phyloP scores from a whole-genome alignment of 148 eudicot species.

The Heliosperma pusillum region DNA sequence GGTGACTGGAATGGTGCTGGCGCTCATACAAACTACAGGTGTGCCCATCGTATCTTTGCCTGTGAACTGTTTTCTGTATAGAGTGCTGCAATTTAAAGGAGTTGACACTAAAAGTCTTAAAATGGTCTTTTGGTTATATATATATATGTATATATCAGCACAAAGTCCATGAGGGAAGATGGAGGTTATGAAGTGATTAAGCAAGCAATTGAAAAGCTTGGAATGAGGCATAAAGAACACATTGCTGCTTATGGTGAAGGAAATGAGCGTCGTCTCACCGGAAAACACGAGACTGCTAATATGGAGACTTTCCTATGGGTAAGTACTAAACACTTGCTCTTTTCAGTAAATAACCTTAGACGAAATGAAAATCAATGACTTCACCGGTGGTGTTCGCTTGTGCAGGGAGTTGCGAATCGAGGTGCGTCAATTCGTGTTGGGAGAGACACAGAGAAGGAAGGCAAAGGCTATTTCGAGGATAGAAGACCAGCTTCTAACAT shows the following conservation, averaged over 20 bases:
- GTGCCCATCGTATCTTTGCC: not conserved
- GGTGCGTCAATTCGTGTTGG: slow-evolving; percentile 70
- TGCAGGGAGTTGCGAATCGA: slow-evolving; percentile 66
- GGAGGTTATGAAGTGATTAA: slow-evolving; percentile 49
- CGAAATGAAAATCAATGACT: too few relatives aligned
- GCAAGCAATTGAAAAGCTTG: slow-evolving; percentile 55
- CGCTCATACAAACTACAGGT: slow-evolving; percentile 77
- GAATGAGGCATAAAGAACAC: slow-evolving; percentile 53
- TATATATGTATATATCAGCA: slow-evolving; percentile 22
- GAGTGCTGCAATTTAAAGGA: too few relatives aligned
- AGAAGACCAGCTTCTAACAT: slow-evolving; percentile 68
- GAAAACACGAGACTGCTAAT: slow-evolving; percentile 56
- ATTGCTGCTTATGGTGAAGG: slow-evolving; percentile 68
- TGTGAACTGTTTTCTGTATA: not conserved
- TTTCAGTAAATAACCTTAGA: too few relatives aligned
- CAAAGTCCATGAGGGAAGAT: slow-evolving; percentile 47
- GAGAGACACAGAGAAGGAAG: slow-evolving; percentile 57
- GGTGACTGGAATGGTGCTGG: slow-evolving; percentile 89
- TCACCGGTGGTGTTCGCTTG: not conserved
- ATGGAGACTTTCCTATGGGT: slow-evolving; percentile 60
- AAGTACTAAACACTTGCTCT: not conserved
- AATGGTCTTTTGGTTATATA: too few relatives aligned
- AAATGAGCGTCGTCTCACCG: slow-evolving; percentile 61
- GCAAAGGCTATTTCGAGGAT: slow-evolving; percentile 65
- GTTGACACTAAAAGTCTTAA: too few relatives aligned